Evolutionary conservation across 805 yeast species (phyloP), one percentile per base, ranked within the genome.

Genomic region (Suhomyces canberraensis): DNA sequence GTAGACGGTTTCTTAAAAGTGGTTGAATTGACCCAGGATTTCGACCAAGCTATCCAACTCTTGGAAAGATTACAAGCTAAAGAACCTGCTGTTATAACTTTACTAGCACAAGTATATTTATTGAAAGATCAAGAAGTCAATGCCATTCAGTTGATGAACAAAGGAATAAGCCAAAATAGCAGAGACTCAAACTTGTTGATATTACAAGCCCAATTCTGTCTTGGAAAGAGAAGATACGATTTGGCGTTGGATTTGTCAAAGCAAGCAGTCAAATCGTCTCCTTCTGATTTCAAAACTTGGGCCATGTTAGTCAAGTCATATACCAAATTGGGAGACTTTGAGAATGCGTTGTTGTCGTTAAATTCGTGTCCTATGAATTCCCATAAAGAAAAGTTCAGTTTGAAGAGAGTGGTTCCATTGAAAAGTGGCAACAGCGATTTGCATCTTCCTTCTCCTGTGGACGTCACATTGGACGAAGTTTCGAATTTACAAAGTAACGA

Each of bases 291-390:
- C 56, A 74, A 69, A 46, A 76, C 88, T 2, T 85, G 95, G 95
- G 72, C 81, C 3, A 60, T 76, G 39, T 58, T 85, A 40, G 84
- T 84, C 7, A 71, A 72, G 47, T 74, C 78, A 1, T 84, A 84
- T 56, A 76, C 84, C 26, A 71, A 73, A 30, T 54, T 76, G 35
- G 79, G 78, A 18, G 81, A 83, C 56, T 76, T 78, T 54, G 90
- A 84, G 53, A 75, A 81, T 47, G 85, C 93, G 1, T 65, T 85
- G 36, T 60, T 84, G 39, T 76, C 89, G 1, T 66, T 85, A 46
- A 85, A 85, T 50, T 79, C 91, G 11, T 83, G 90, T 51, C 95
- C 95, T 16, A 83, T 85, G 88, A 80, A 80, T 36, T 76, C 84
- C 8, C 78, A 79, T 50, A 81, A 78, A 52, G 93, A 84, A 48